These are phyloP conservation scores for Spathaspora hagerdaliae DNA, from an alignment of 805 yeast genomes.

Conservation along the genomic window DNA sequence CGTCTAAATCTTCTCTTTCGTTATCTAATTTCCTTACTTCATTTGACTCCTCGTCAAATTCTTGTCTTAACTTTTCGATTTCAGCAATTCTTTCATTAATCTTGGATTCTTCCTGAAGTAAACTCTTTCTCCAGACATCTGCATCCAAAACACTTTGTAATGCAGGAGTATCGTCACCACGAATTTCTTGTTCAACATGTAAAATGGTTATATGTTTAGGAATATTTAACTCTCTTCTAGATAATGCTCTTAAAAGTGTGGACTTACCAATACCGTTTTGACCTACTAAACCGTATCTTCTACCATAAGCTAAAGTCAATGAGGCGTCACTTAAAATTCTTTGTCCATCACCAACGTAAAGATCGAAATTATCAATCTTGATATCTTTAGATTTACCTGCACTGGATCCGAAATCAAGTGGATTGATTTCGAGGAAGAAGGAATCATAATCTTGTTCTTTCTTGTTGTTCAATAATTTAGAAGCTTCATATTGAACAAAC, in stretches of 20 bases:
- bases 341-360: conserved; percentile 93
- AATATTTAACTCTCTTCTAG: conserved; percentile 88
- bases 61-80: conserved; percentile 63
- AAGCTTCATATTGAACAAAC: conserved; percentile 89
- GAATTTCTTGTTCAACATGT: conserved; percentile 96
- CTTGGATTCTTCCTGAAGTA: conserved; percentile 70
- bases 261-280: conserved; percentile 99
- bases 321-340: conserved; percentile 87
- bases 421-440: conserved; percentile 92
- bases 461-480: conserved; percentile 69
- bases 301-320: conserved; percentile 83
- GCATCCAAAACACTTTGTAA: conserved; percentile 97
- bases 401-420: conserved; percentile 73
- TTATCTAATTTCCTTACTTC: conserved; percentile 79
- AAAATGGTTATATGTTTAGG: conserved; percentile 94
- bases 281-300: conserved; percentile 96
- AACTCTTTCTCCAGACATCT: conserved; percentile 96
- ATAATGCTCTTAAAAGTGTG: conserved; percentile 82
- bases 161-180: conserved; percentile 90
- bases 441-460: conserved; percentile 82
- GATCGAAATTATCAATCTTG: conserved; percentile 86
- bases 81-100: conserved; percentile 72
- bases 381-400: conserved; percentile 98
- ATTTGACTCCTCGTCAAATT: conserved; percentile 72
- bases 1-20: conserved; percentile 83